Percentiles rank a stretch among this genome's conserved stretches.
Conservation (phyloP, 345 rosid genomes). For the Psidium friedrichsthalianum region DNA sequence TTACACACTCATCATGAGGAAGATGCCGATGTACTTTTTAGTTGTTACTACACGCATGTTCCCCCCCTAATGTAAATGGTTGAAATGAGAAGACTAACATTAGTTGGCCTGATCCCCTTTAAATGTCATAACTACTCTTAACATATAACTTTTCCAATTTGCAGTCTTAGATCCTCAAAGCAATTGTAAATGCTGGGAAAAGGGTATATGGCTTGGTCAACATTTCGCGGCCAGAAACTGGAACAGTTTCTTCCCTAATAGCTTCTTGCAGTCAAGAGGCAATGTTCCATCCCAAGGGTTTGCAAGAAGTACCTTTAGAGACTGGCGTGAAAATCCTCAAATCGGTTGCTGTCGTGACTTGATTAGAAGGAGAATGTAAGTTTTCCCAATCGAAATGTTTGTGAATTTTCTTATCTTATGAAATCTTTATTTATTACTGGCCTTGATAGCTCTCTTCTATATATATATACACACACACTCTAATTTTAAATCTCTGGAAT, state of each 20-base stretch:
- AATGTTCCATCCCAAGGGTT: not conserved
- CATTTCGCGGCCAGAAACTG: not conserved
- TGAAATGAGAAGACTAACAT: not conserved
- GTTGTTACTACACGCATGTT: not conserved
- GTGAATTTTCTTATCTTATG: not conserved
- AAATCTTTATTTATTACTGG: too few relatives aligned
- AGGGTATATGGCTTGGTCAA: not conserved
- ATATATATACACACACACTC: too few relatives aligned
- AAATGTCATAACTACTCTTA: not conserved
- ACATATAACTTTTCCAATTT: not conserved
- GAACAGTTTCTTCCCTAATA: not conserved
- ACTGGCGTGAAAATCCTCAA: conserved; percentile 4
- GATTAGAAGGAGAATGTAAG: conserved; percentile 7
- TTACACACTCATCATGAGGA: not conserved
- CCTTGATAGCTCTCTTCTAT: too few relatives aligned
- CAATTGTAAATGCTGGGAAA: not conserved
- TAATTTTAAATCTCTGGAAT: not conserved
- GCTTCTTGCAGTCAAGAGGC: not conserved
- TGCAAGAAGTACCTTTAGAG: not conserved
- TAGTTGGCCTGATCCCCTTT: not conserved
- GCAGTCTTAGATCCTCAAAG: not conserved
- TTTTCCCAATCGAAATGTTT: not conserved
- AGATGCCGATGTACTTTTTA: not conserved
- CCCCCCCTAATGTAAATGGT: not conserved
- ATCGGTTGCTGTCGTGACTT: conserved; percentile 1